Base-by-base conservation (phyloP, 2,329 filamentous ascomycete genomes). In the Nemania bipapillata region DNA sequence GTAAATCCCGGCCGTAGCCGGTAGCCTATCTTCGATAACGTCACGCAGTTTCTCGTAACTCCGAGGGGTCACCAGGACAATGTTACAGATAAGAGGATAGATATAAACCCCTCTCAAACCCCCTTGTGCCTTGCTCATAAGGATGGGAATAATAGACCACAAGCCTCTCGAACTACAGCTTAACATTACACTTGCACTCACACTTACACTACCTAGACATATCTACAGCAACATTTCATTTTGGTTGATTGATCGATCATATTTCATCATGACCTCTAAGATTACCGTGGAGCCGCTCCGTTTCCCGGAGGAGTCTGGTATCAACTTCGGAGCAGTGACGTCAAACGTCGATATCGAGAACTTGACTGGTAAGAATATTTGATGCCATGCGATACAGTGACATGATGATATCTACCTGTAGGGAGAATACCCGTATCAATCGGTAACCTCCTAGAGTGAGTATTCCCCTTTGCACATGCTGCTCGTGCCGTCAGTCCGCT, bases 261-360 rank as follows among this genome's bases (percentile, higher is more conserved):
- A 63, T 54, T 40, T 3, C 42, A 65, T 20, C 53, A 72, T 72
- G 70, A 50, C 68, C 9, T 69, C 68, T 32, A 64, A 69, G 6
- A 75, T 82, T 42, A 77, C 73, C 20, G 75, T 85, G 47, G 74
- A 80, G 24, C 82, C 82, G 9, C 74, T 85, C n/a, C 45, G 72
- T n/a, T 65, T 77, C 28, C 72, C 79, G 3, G 71, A 78, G 52
- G 78, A 76, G 45, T 83, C 83, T 26, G 74, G 69, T 15, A 80
- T 89, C 67, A 83, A 89, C 74, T 90, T 92, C 64, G 90, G 90
- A 1, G 89, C 88, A 9, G 77, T 86, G 28, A 82, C 91, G 69
- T 80, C 82, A 42, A 86, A 88, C 53, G 81, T 86, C 42, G 84
- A 91, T 73, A 79, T 91, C 47, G 88, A 92, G 74, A 86, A 87